These are phyloP conservation scores for Ampelocalamus luodianensis DNA, from an alignment of 176 grass and related monocot genomes.

Conservation along the genomic window DNA sequence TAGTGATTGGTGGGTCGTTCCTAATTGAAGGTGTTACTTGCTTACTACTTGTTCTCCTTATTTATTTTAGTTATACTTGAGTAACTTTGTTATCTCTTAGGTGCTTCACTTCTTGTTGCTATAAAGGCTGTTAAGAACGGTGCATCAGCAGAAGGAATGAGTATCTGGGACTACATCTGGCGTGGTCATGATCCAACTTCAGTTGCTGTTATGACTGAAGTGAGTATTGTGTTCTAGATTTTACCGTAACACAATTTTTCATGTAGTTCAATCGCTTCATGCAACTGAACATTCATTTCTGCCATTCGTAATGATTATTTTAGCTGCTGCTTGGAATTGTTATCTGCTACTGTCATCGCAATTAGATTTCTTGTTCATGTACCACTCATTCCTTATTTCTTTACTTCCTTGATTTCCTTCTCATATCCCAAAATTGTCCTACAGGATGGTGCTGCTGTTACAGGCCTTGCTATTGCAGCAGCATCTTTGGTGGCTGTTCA, in stretches of 20 bases:
- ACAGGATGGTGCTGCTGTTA: constrained; percentile 92
- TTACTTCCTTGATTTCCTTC: constrained; percentile 33
- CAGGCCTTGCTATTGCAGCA: constrained; percentile 86
- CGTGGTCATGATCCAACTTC: constrained; percentile 98
- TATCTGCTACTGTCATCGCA: background rate
- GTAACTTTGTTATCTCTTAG: constrained; percentile 49
- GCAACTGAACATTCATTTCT: constrained; percentile 17
- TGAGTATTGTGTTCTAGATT: constrained; percentile 48
- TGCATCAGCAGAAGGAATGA: constrained; percentile 87
- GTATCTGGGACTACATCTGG: constrained; percentile 93
- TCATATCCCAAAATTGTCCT: constrained; percentile 39
- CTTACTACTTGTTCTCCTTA: constrained; percentile 9
- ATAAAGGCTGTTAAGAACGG: constrained; percentile 96
- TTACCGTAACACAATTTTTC: background rate
- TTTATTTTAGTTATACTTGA: constrained; percentile 12
- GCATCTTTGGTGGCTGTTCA: constrained; percentile 91
- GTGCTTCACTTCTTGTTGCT: constrained; percentile 95
- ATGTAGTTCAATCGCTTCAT: constrained; percentile 35
- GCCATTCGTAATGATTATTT: background rate
- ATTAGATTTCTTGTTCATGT: constrained; percentile 37
- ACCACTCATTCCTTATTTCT: background rate
- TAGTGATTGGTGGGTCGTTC: constrained; percentile 95
- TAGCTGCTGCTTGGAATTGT: background rate
- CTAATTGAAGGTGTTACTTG: constrained; percentile 84
- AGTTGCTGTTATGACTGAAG: constrained; percentile 98